Evolutionary conservation across 148 eudicot genomes (phyloP), one percentile per base, ranked within the genome.

Genomic region (Vaccinium macrocarpon): DNA sequence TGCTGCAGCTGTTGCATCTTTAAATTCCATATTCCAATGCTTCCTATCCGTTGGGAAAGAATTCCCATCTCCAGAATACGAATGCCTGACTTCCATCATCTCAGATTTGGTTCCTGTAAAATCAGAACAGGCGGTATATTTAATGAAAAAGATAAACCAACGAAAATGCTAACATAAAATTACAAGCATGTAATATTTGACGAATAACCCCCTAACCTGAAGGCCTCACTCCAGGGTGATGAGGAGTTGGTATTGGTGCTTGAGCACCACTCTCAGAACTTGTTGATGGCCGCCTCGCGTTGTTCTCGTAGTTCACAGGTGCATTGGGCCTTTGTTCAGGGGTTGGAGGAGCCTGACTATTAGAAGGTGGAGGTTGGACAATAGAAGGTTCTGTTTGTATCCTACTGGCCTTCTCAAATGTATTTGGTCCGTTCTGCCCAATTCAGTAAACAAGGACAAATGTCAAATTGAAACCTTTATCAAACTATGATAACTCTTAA

Each of bases 1-100:
- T 76, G 99, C 99, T 80, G 99, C 99, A 83, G 95, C 90, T 21
- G 93, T 85, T 82, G 98, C 99, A 90, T 95, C 98, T 88, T 91
- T 93, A 71, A 92, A 97, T 84, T 91, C 95, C 97, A 93, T 90
- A 68, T 86, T 90, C 96, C 96, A 93, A 25, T 86, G 88, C 76
- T 88, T 93, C 87, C 88, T 82, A 71, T 82, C 87, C 1, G 42
- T 56, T 51, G 82, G 59, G 50, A 80, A 87, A 56, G 84, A 27
- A 87, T 85, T 84, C 46, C 61, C 88, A 78, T 88, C 89, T 75
- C 84, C 82, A 10, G 82, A 82, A 52, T 91, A 85, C 35, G 89
- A 85, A 78, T 82, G 91, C 64, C 80, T 84, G 52, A 52, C 61
- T 52, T 52, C 81, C 77, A 81, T 72, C 49, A 83, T 84, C 32